Base-by-base conservation (phyloP, 805 yeast genomes). In the Ogataea nonfermentans region DNA sequence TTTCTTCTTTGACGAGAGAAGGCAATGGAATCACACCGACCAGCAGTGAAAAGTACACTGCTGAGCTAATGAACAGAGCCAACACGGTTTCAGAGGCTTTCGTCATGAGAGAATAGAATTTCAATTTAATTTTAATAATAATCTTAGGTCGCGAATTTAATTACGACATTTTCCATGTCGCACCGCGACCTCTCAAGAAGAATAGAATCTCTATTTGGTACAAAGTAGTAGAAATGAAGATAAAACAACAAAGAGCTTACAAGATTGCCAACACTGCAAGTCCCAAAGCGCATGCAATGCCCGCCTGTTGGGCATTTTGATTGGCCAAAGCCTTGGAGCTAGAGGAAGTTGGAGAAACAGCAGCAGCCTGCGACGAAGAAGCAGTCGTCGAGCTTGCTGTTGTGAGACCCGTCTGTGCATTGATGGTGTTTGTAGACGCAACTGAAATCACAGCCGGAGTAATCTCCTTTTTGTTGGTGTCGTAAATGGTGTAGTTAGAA, bases 41-140 rank as follows among this genome's bases (percentile, higher is more conserved):
- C 43, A 59, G 60, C 19, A 81, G 65, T 3, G 78, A 71, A 51
- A 72, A 63, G 62, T 82, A 82, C 6, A 78, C 56, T 2, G 81
- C 72, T 5, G 72, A 56, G n/a, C 69, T 52, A 15, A 73, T 65
- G 45, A 71, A 69, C 20, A 71, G 47, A 5, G 74, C 62, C 43
- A 73, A 59, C 19, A 66, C 67, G 7, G 86, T 68, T 53, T 82
- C 84, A 15, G 81, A 73, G 40, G 85, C 84, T 57, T 77, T 80
- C 24, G 87, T 79, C 89, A 81, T 81, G 34, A 19, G 26, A 31
- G 7, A 26, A 26, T 26, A 11, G 24, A 27, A 32, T 38, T 32
- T 38, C 8, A 8, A 19, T 19, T 24, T 24, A 20, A 20, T 9
- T 25, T 19, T 12, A 26, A 17, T 30, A 12, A 20, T 23, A 4